Percentiles rank a stretch among this genome's conserved stretches.
Conservation (phyloP, 1,139 yeast genomes). For the Debaryomyces fabryi region DNA sequence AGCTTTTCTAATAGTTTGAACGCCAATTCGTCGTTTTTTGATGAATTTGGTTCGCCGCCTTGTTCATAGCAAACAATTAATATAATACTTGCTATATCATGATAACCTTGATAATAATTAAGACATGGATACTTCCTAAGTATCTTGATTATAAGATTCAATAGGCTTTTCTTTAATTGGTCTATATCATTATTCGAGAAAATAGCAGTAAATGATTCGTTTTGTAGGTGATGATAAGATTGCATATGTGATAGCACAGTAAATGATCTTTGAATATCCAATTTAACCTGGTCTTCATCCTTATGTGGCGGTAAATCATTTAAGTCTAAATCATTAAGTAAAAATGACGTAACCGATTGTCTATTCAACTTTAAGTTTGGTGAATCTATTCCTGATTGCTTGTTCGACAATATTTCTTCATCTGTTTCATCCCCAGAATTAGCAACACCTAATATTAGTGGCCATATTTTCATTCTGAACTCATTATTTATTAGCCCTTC, state of each 20-base stretch:
- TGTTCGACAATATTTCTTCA: not conserved
- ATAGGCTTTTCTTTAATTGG: constrained; percentile 43
- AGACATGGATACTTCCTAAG: constrained; percentile 63
- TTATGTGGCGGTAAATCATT: constrained; percentile 50
- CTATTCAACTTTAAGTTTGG: constrained; percentile 5
- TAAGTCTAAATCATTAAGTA: constrained; percentile 26
- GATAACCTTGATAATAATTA: constrained; percentile 89
- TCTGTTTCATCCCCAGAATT: not conserved
- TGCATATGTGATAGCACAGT: constrained; percentile 40
- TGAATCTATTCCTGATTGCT: constrained; percentile 5
- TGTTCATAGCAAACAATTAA: constrained; percentile 50
- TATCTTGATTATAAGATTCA: constrained; percentile 53
- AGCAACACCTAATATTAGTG: constrained; percentile 35
- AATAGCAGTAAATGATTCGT: constrained; percentile 38
- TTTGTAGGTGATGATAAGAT: constrained; percentile 20
- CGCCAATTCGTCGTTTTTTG: constrained; percentile 40
- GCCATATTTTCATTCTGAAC: constrained; percentile 52
- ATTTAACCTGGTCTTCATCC: constrained; percentile 77
- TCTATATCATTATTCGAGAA: constrained; percentile 37
- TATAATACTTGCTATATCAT: constrained; percentile 79
- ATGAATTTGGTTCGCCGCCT: constrained; percentile 16
- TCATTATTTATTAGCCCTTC: constrained; percentile 51
- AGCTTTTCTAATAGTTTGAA: constrained; percentile 56
- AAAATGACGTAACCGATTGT: constrained; percentile 10
- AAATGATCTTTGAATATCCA: constrained; percentile 79